phyloP scores from a whole-genome alignment of 179 eudicot genomes.

The Pouteria campechiana region DNA sequence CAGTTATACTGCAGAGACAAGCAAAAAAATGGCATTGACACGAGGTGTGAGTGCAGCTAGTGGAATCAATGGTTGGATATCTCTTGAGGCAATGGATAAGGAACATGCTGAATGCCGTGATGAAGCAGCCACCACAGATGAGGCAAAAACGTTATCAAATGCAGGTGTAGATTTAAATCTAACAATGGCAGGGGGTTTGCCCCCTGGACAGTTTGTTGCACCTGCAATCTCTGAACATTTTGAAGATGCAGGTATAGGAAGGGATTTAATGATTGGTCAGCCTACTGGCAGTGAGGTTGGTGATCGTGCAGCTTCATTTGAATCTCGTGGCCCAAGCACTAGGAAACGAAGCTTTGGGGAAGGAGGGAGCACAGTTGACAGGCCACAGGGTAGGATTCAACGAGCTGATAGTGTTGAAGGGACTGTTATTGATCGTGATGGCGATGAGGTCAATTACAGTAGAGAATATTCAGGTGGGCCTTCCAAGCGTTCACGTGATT shows the following conservation, averaged over 20 bases:
- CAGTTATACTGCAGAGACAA: slow-evolving; percentile 60
- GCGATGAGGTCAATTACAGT: slow-evolving; percentile 88
- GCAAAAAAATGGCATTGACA: slow-evolving; percentile 73
- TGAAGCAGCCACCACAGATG: slow-evolving; percentile 83
- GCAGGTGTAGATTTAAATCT: slow-evolving; percentile 64
- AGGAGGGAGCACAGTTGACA: slow-evolving; percentile 94
- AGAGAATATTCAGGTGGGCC: slow-evolving; percentile 80
- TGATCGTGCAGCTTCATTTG: slow-evolving; percentile 95
- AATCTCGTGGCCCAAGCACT: slow-evolving; percentile 94
- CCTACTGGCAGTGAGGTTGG: slow-evolving; percentile 96
- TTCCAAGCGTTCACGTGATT: slow-evolving; percentile 72
- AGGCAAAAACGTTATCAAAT: slow-evolving; percentile 57
- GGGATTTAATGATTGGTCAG: slow-evolving; percentile 81
- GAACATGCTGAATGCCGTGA: slow-evolving; percentile 76
- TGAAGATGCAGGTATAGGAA: slow-evolving; percentile 55
- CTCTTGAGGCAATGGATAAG: slow-evolving; percentile 56
- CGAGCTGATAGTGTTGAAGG: slow-evolving; percentile 97
- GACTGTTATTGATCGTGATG: slow-evolving; percentile 93
- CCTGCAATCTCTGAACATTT: slow-evolving; percentile 42
- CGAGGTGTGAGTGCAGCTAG: slow-evolving; percentile 98
- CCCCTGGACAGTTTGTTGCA: slow-evolving; percentile 38
- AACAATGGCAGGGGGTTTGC: slow-evolving; percentile 76
- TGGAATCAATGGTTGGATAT: slow-evolving; percentile 92
- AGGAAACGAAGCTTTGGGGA: slow-evolving; percentile 86
- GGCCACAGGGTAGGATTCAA: slow-evolving; percentile 52